Evolutionary conservation across 78 protist species (phyloP), one percentile per base, ranked within the genome.

Genomic region (slime mould (Dictyostelium discoideum)): DNA sequence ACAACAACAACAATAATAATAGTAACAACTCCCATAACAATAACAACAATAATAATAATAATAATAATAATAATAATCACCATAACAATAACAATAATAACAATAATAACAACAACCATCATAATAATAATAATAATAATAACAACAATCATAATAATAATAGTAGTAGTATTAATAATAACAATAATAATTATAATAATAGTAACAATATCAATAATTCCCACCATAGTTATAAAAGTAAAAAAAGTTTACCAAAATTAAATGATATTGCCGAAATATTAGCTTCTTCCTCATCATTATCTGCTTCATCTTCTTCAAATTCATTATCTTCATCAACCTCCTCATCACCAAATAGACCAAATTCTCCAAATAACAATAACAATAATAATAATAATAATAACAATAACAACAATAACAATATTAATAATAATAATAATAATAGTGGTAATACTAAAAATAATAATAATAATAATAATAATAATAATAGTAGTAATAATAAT

Each of bases 271-370:
- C 76, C 10, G 76, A 44, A 3, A 32, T 85, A 67, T 26, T 67
- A 9, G 76, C 76, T n/a, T n/a, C 76, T 20, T 29, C 72, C 3
- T 18, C 74, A 39, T 26, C 48, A 32, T 24, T 85, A 44, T 69
- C 96, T 5, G 13, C 65, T 29, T 74, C 96, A 14, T 48, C 72
- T 7, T 18, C 74, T 24, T 29, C 72, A 7, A 16, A 46, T 14
- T 18, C 74, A 39, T 32, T 32, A 1, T 32, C 37, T 32, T 32
- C 37, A 32, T 32, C 37, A 32, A 32, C 37, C 1, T 32, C 37
- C 37, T 44, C 87, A 48, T 39, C 92, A 9, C 76, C 96, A n/a
- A 76, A 10, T 79, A 79, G 22, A 50, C 85, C 39, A 46, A 54
- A 10, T 54, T 54, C 65, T 1, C 65, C 65, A 16, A 54, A 54